A percentile compares a stretch with the other conserved stretches of the same genome.
phyloP scores from a whole-genome alignment of 1,284 basidiomycete genomes.

The Thecaphora thlaspeos region DNA sequence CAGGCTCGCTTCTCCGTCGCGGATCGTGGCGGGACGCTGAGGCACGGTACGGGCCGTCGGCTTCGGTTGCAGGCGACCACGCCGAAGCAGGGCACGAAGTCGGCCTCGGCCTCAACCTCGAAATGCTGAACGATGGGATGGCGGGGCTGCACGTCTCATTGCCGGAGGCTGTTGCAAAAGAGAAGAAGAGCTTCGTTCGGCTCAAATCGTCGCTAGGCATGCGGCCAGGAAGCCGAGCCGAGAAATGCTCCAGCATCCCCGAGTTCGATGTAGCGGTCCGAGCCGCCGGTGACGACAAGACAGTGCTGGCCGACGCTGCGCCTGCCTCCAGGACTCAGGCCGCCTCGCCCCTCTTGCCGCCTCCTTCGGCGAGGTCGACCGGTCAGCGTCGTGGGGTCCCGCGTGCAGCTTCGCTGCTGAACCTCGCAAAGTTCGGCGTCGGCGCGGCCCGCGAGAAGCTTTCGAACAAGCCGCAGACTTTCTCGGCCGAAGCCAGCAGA shows the following conservation, averaged over 20 bases:
- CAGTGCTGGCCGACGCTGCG: not conserved
- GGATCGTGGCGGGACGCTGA: slow-evolving; percentile 14
- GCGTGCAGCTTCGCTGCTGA: slow-evolving; percentile 13
- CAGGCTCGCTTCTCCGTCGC: slow-evolving; percentile 13
- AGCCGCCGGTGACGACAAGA: not conserved
- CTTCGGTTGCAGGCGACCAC: not conserved
- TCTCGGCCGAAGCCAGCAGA: too few relatives aligned
- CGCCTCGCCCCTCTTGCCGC: too few relatives aligned
- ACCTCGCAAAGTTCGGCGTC: slow-evolving; percentile 10
- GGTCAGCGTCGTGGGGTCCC: slow-evolving; percentile 2
- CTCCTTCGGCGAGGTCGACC: too few relatives aligned
- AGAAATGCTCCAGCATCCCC: too few relatives aligned
- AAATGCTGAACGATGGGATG: not conserved
- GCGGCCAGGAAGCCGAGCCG: not conserved
- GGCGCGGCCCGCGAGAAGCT: slow-evolving; percentile 7
- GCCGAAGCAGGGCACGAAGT: not conserved
- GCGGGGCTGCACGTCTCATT: too few relatives aligned
- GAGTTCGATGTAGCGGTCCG: too few relatives aligned
- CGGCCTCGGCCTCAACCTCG: slow-evolving; percentile 11
- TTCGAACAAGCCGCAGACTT: not conserved
- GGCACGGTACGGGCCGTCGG: slow-evolving; percentile 9
- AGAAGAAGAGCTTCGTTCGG: slow-evolving; percentile 4
- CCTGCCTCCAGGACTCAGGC: too few relatives aligned
- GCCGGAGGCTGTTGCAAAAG: not conserved
- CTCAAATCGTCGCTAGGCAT: slow-evolving; percentile 16